Base-by-base conservation (phyloP, 495 filamentous ascomycete genomes). In the Halenospora varia region DNA sequence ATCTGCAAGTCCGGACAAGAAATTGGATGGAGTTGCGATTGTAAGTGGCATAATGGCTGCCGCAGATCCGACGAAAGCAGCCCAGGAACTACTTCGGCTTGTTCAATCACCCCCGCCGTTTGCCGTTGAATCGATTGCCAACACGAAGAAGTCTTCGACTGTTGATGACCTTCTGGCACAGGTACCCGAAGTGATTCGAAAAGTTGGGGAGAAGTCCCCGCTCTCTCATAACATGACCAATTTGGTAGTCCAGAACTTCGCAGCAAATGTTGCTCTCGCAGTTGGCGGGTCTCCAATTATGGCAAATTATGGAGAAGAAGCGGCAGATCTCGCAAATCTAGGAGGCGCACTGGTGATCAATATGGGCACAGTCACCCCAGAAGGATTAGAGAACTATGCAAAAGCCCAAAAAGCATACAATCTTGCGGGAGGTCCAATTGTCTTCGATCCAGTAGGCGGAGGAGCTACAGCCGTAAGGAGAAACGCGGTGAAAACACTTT, bases 201-300 rank as follows among this genome's bases (percentile, higher is more conserved):
- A 76, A 18, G 75, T 96, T 48, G 76, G 78, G 0, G 61, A 72
- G 10, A 74, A 68, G 15, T 85, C 82, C 46, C 93, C 94, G 0
- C 76, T 98, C 10, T 90, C 88, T 9, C 94, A 97, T 72, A 96
- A 96, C 69, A 97, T 97, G 87, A 97, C 95, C 45, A 97, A 97
- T 69, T 76, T 89, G 52, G 79, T 97, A 0, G 92, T 96, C 29
- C 89, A 93, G 62, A 96, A 96, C 66, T 88, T 98, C 64, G 89
- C 90, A 10, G 93, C 94, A 17, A 96, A 95, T 63, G 86, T 96
- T 10, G 88, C 88, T 25, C 77, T 96, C 22, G 80, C 88, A 26
- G 81, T 94, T 59, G 93, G 94, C 19, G 88, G 89, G 26, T 91
- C 86, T 15, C 94, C 94, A 8, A 97, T 98, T 62, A 98, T 98